Base-by-base conservation (phyloP, 2,329 filamentous ascomycete species). In the Magnaporthiopsis rhizophila region DNA sequence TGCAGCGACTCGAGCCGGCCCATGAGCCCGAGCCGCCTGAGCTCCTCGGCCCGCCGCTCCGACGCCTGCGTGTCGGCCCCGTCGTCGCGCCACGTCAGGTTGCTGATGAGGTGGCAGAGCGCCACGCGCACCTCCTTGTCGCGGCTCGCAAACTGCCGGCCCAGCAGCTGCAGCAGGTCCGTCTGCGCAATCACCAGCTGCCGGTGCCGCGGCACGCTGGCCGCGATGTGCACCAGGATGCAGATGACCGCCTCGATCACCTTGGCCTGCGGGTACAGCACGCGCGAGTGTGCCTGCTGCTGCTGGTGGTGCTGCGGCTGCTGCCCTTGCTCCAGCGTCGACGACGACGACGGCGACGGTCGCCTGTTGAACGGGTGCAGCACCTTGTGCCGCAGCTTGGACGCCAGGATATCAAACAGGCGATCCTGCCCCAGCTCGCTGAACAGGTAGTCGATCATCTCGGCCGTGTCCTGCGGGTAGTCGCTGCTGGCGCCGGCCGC, bases 371-470 rank as follows among this genome's bases (percentile, higher is more conserved):
- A 84, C 0, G 81, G 81, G 66, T 83, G 81, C 53, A 87, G 75
- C 60, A 83, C 74, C 71, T 82, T 84, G 6, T 88, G 81, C 57
- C 86, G 85, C 45, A 98, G 80, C 75, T 97, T 96, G 34, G 88
- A 85, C 15, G 88, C 85, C 59, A 99, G 79, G 53, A 96, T 89
- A 61, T 90, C 87, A 69, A 97, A 94, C 63, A 98, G 81, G 56
- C 88, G 83, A 65, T 91, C 86, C 71, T 91, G 85, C 1, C 91
- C 91, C 60, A 97, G 82, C 64, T 88, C 84, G 65, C 80, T 83
- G 71, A 98, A 89, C 28, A 98, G 77, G 71, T 90, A 88, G 71
- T 97, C 92, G 66, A 97, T 92, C 86, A 97, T 94, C 64, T 87
- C 84, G 3, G 83, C 80, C 34, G 83, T 84, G 65, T 84, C 83